A percentile compares a stretch with the other conserved stretches of the same genome.
Evolutionary conservation across 345 rosid species (phyloP).

Genomic region (Brassica incana): DNA sequence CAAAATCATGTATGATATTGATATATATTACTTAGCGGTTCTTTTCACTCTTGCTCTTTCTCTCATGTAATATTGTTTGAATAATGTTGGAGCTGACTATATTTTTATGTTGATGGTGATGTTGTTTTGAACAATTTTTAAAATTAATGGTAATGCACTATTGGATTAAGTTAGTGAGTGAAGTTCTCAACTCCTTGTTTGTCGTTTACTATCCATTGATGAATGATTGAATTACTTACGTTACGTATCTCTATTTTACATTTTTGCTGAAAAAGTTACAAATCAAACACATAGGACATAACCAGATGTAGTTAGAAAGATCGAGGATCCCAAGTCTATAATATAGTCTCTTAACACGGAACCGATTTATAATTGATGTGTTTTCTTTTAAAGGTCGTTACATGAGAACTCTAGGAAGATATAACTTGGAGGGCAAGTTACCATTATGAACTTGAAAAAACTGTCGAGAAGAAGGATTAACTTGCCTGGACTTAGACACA

Average conservation of each 20-base stretch:
- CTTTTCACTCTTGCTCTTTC: no score
- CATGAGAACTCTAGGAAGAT: slow-evolving; percentile 30
- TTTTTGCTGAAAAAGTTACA: slow-evolving; percentile 4
- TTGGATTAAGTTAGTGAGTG: no score
- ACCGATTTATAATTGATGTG: not conserved
- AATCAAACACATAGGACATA: not conserved
- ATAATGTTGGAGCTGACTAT: no score
- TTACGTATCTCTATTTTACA: not conserved
- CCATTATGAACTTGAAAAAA: slow-evolving; percentile 30
- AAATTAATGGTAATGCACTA: no score
- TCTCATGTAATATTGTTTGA: no score
- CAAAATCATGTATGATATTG: no score
- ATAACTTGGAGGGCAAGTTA: slow-evolving; percentile 17
- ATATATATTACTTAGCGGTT: no score
- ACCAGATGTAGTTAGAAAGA: not conserved
- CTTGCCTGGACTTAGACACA: slow-evolving; percentile 39
- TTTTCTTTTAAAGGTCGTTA: not conserved
- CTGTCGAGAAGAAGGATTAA: slow-evolving; percentile 54
- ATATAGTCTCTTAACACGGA: not conserved
- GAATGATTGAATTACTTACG: not conserved
- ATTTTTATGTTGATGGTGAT: no score
- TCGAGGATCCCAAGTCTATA: not conserved
- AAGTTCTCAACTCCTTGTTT: no score
- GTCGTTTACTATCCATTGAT: no score
- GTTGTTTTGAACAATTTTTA: no score